Conservation (phyloP, 2,329 filamentous ascomycete genomes). For the Aspergillus sojae region DNA sequence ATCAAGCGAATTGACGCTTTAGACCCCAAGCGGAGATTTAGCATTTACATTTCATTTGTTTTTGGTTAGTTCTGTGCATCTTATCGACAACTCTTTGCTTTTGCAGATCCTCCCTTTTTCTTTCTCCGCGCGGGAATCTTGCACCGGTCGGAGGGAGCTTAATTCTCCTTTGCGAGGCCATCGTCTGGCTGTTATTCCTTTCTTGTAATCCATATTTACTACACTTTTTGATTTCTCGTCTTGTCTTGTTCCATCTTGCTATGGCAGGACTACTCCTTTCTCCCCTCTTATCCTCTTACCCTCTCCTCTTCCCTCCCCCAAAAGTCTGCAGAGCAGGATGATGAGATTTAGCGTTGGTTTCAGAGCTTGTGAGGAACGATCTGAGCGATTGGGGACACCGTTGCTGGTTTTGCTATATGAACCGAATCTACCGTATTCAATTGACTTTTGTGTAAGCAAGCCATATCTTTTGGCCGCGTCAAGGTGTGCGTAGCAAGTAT, state of each 20-base stretch:
- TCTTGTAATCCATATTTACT: slow-evolving; percentile 16
- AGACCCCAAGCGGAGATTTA: slow-evolving; percentile 26
- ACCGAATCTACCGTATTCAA: neutral
- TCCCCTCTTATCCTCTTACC: neutral
- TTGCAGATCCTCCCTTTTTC: slow-evolving; percentile 4
- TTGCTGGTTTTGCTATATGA: neutral
- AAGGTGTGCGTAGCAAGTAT: no score
- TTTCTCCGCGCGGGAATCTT: neutral
- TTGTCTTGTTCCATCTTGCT: slow-evolving; percentile 8
- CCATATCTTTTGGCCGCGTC: no score
- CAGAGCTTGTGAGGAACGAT: slow-evolving; percentile 17
- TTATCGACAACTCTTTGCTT: slow-evolving; percentile 4
- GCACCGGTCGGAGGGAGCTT: neutral
- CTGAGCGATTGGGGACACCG: slow-evolving; percentile 9
- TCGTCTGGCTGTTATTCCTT: neutral
- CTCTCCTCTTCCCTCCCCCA: neutral
- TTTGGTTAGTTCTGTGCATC: slow-evolving; percentile 8
- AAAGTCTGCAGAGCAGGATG: slow-evolving; percentile 14
- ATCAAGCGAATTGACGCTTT: slow-evolving; percentile 24
- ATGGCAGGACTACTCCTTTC: neutral
- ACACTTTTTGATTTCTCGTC: slow-evolving; percentile 3
- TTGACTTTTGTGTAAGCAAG: neutral
- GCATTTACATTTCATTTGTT: slow-evolving; percentile 26
- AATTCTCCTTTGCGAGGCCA: slow-evolving; percentile 6
- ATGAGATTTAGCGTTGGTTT: slow-evolving; percentile 18